phyloP scores from a whole-genome alignment of 768 basidiomycete species.

The Russula sp. region DNA sequence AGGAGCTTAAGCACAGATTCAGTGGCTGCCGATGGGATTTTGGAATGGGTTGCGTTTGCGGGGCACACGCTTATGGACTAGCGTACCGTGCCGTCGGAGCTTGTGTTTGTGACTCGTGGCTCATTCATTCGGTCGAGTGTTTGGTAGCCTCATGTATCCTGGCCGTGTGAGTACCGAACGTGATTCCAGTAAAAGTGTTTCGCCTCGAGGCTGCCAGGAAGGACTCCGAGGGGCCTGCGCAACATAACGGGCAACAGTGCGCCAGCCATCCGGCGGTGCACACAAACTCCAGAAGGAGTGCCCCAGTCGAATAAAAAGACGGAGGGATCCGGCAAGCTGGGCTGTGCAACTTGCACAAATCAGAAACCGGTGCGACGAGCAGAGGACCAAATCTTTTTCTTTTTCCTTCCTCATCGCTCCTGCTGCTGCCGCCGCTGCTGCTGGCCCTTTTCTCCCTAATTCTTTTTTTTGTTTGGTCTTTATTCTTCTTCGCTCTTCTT shows the following conservation, averaged over 20 bases:
- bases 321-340: conserved; percentile 8
- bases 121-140: not conserved
- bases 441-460: not conserved
- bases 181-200: too few species aligned
- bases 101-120: too few species aligned
- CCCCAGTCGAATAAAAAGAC: conserved; percentile 5
- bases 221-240: not conserved
- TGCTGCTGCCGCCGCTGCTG: too few species aligned
- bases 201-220: conserved; percentile 1
- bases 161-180: not conserved
- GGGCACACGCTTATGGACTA: too few species aligned
- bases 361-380: not conserved
- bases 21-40: not conserved
- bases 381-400: not conserved
- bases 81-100: too few species aligned
- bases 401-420: too few species aligned
- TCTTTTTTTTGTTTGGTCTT: not conserved
- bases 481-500: not conserved
- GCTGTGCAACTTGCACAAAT: conserved; percentile 5
- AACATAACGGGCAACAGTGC: not conserved
- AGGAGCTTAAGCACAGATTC: conserved; percentile 10
- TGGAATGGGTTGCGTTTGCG: too few species aligned
- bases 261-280: not conserved
- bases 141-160: conserved; percentile 16
- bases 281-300: too few species aligned